Percentiles rank a stretch among this genome's conserved stretches.
Conservation (phyloP, 441 rosid species). For the Lagerstroemia fauriei region DNA sequence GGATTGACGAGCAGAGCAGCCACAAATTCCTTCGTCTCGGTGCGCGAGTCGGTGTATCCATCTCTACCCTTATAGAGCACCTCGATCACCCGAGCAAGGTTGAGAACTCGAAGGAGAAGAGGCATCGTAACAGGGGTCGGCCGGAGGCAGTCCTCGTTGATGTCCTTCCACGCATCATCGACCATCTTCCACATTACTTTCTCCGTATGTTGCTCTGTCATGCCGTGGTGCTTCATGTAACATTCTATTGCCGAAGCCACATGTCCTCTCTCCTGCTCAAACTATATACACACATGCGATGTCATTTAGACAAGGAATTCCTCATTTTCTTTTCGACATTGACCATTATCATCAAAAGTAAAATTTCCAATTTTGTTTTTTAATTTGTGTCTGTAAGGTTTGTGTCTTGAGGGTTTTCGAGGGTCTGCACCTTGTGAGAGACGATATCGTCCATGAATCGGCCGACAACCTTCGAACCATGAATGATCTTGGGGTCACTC, state of each 20-base stretch:
- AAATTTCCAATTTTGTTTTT: neutral
- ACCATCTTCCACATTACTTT: neutral
- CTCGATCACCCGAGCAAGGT: neutral
- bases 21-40: neutral
- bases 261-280: constrained; percentile 17
- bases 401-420: neutral
- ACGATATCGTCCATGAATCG: constrained; percentile 1
- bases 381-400: too few relatives aligned
- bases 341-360: too few relatives aligned
- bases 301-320: too few relatives aligned
- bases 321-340: too few relatives aligned
- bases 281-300: neutral
- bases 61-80: constrained; percentile 3
- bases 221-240: neutral
- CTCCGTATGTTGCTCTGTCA: neutral
- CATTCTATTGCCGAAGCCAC: neutral
- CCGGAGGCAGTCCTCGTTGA: constrained; percentile 11
- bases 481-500: neutral
- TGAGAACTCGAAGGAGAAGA: constrained; percentile 5
- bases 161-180: constrained; percentile 14
- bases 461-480: neutral
- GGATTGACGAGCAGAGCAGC: constrained; percentile 13
- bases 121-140: neutral
- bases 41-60: neutral
- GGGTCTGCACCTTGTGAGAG: neutral